Base-by-base conservation (phyloP, 2,329 filamentous ascomycete species). In the Xylaria sp. region DNA sequence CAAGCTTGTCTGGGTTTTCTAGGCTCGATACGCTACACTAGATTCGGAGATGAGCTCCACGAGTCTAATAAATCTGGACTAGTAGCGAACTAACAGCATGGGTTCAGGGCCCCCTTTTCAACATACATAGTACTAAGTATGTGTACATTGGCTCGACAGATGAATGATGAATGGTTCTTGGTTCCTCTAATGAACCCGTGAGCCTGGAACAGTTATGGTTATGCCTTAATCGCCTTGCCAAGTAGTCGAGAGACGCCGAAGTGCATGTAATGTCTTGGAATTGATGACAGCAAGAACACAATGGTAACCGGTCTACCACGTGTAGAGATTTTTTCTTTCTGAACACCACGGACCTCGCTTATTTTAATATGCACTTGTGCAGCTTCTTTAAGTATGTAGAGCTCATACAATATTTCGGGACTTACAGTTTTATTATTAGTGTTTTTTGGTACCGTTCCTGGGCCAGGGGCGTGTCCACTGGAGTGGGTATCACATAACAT, bases 401-500 rank as follows among this genome's bases (percentile, higher is more conserved):
- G 12, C 36, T 25, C 3, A 6, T 13, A 18, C 9, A 5, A 30
- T 56, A 39, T 32, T 20, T 25, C 18, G 25, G 10, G 57, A 18
- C 15, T 46, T 39, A 15, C 39, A 57, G 30, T 43, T 30, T 45
- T 18, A 39, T 43, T 52, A 57, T 36, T 13, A 36, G 36, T 39
- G 36, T 12, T 58, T 25, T 23, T 28, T 57, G 20, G 28, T 48
- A 46, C 60, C 3, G 52, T 56, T 43, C 63, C 61, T 50, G 7
- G 48, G 34, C 65, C 46, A 45, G 60, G 60, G 60, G 61, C 34
- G 57, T 67, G 52, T 48, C 58, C 58, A 65, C 52, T 32, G 39
- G 20, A 50, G 68, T 70, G 65, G 65, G 57, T 67, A 67, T 66
- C 60, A 59, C 67, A 61, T 65, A 67, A 32, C 50, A 41, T 30